Evolutionary conservation across 1,284 basidiomycete species (phyloP), one percentile per base, ranked within the genome.

Genomic region (Heterobasidion irregulare): DNA sequence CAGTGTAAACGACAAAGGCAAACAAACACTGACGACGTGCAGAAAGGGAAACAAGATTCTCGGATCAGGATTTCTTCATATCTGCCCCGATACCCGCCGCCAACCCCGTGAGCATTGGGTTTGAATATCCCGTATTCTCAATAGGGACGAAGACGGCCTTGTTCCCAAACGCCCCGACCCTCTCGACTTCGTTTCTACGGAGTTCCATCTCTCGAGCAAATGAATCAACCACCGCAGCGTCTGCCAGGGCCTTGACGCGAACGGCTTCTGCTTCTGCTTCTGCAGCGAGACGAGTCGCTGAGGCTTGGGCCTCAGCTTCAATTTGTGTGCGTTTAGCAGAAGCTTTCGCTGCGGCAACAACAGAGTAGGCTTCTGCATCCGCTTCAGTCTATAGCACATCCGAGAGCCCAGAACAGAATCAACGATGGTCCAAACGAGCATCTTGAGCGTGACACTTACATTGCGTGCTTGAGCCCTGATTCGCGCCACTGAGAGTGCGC

Each of bases 191-290:
- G 57, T 84, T 70, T 49, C 88, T 72, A 46, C 81, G 72, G 56
- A 86, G 63, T 65, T 80, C 78, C 86, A 89, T 89, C 70, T 89
- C 86, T 48, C 83, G 77, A 6, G 88, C 87, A 64, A 86, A 91
- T 53, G 72, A 68, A 62, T 89, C 83, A 18, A 69, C 60, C 26
- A 90, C 82, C 41, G 74, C 68, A 9, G 75, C 69, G 59, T 89
- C 86, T 2, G 86, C 86, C 4, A 69, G 59, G 0, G 87, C 82
- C 62, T 81, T 86, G 61, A 81, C 75, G 35, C 78, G 77, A 50
- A 83, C 72, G 1, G 88, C 85, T 59, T 80, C 78, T 0, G 88
- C 84, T 15, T 90, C 88, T 1, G 89, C 89, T 57, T 84, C 75
- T 1, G 88, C 89, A 8, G 79, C 77, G 55, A 90, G 65, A 19